Conservation (phyloP, 306 rosid genomes). For the Clitoria ternatea region DNA sequence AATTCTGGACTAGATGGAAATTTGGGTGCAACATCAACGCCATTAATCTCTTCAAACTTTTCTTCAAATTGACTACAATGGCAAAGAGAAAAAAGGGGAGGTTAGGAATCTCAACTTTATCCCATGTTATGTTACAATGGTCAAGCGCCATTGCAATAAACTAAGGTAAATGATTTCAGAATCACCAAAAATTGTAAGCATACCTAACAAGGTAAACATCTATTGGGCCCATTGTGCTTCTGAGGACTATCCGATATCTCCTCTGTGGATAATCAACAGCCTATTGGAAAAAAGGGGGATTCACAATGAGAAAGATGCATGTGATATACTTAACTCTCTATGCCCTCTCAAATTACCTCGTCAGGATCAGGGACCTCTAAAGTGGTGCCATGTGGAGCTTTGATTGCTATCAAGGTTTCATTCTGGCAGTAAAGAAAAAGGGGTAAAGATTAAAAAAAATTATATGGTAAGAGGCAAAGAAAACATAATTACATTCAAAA, state of each 20-base stretch:
- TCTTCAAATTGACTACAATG: constrained; percentile 88
- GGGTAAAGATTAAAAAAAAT: background rate
- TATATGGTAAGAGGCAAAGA: constrained; percentile 11
- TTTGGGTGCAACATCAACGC: constrained; percentile 50
- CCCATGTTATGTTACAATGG: constrained; percentile 12
- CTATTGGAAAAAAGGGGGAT: constrained; percentile 40
- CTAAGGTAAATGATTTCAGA: background rate
- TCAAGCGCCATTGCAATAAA: constrained; percentile 18
- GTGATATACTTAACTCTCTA: background rate
- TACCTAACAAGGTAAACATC: constrained; percentile 99
- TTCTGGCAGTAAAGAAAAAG: constrained; percentile 49
- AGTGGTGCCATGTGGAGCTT: constrained; percentile 98
- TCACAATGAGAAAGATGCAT: constrained; percentile 27
- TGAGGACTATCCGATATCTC: constrained; percentile 88
- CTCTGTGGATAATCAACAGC: constrained; percentile 95
- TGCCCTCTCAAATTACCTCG: constrained; percentile 59
- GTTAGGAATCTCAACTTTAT: constrained; percentile 9
- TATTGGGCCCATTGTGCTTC: constrained; percentile 97
- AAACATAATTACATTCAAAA: too few relatives aligned
- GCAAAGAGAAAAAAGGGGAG: constrained; percentile 16
- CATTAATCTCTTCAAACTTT: constrained; percentile 87
- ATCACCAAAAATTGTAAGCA: constrained; percentile 5
- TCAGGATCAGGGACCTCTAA: constrained; percentile 99
- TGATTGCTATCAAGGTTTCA: constrained; percentile 95
- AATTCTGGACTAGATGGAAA: constrained; percentile 59